Evolutionary conservation across 176 grass and related monocot genomes (phyloP), one percentile per base, ranked within the genome.

Genomic region (Raddia guianensis): DNA sequence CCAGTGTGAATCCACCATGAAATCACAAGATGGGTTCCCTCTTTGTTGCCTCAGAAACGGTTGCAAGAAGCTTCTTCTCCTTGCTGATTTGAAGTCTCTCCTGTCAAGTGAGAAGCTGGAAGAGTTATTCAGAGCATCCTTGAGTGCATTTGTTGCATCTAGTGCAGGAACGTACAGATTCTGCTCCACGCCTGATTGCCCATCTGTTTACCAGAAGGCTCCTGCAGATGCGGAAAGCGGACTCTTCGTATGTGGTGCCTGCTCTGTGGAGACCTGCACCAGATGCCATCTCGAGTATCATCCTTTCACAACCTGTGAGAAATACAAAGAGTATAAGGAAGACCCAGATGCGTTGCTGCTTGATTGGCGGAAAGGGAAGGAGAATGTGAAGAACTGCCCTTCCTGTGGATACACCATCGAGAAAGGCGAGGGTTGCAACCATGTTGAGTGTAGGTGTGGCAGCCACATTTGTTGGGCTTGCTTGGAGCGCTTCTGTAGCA

Each of bases 401-500:
- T 73, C 85, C 21, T 93, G 95, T 79, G 63, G 90, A 70, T 91
- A 83, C 58, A 90, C 91, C 20, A 93, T 98, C 53, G 96, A 98
- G 84, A 98, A 98, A 74, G 48, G 72, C 32, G 96, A 93, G 7
- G 92, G 96, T 8, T 98, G 96, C 86, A 84, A 98, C 76, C 96
- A 98, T 83, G 73, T 98, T 20, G 88, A 87, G 58, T 98, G 96
- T 72, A 93, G 48, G 82, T 95, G 92, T 45, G 90, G 87, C 75
- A 78, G 80, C 43, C 95, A 98, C 64, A 94, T 98, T 44, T 98
- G 95, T 49, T 98, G 95, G 95, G 74, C 77, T 37, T 98, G 92
- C 82, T 71, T 93, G 78, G 82, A 92, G 54, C 81, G 72, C 43
- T 98, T 95, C 63, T 80, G 48, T 70, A 89, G 72, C 78, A 89